Conservation (phyloP, 1,139 yeast species). For the Yueomyces sp. region DNA sequence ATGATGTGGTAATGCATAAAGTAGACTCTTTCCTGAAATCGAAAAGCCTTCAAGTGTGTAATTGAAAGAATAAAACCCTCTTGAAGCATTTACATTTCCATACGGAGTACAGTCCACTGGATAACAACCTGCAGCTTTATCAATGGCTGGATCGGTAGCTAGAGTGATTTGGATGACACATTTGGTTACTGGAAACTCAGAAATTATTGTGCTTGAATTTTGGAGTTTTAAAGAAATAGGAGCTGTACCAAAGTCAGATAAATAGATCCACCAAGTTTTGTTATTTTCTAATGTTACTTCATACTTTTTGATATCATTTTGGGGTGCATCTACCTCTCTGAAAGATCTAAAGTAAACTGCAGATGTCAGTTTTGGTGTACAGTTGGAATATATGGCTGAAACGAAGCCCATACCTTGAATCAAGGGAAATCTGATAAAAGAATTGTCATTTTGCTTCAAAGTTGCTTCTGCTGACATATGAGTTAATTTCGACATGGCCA, state of each 20-base stretch:
- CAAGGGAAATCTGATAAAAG: conserved; percentile 26
- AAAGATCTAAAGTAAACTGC: conserved; percentile 51
- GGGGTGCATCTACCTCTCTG: conserved; percentile 19
- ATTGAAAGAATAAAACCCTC: conserved; percentile 27
- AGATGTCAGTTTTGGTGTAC: conserved; percentile 44
- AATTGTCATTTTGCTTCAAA: conserved; percentile 12
- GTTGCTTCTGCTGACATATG: conserved; percentile 23
- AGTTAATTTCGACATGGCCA: conserved; percentile 20
- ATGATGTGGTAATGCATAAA: conserved; percentile 60
- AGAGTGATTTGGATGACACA: conserved; percentile 26
- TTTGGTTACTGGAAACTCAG: conserved; percentile 25
- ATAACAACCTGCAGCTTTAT: conserved; percentile 41
- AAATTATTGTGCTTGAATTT: conserved; percentile 44
- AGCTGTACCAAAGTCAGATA: conserved; percentile 28
- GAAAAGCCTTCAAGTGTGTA: conserved; percentile 28
- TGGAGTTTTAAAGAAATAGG: conserved; percentile 29
- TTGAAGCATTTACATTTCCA: conserved; percentile 14
- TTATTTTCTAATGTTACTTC: conserved; percentile 28
- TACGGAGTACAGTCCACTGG: conserved; percentile 24
- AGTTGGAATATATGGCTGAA: conserved; percentile 44
- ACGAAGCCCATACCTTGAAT: conserved; percentile 66
- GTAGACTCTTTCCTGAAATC: conserved; percentile 27
- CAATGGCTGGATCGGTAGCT: conserved; percentile 30
- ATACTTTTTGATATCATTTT: conserved; percentile 31
- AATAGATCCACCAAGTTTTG: conserved; percentile 37